phyloP scores from a whole-genome alignment of 2,329 filamentous ascomycete species.

The Neodidymelliopsis sp. region DNA sequence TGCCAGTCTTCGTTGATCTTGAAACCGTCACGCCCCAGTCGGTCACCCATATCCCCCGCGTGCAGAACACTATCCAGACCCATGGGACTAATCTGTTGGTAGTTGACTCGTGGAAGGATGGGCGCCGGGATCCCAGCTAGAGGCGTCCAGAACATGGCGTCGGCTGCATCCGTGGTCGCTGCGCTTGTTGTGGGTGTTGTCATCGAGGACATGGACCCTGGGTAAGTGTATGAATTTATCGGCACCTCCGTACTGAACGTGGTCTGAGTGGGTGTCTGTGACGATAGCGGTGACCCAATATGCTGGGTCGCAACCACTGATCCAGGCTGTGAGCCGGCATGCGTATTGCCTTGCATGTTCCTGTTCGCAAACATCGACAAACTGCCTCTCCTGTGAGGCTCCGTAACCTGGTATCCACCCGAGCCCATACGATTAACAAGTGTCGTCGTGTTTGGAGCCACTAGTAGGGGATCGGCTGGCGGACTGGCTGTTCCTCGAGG shows the following conservation, averaged over 20 bases:
- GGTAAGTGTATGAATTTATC: slow-evolving; percentile 25
- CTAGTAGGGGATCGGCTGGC: slow-evolving; percentile 27
- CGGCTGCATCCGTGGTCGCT: slow-evolving; percentile 25
- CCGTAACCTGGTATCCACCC: slow-evolving; percentile 10
- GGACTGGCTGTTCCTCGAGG: slow-evolving; percentile 28
- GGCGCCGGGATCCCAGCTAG: slow-evolving; percentile 52
- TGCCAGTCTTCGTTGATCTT: slow-evolving; percentile 39
- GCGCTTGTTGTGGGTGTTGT: slow-evolving; percentile 19
- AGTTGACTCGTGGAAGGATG: slow-evolving; percentile 38
- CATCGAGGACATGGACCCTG: slow-evolving; percentile 25
- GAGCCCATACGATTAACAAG: slow-evolving; percentile 19
- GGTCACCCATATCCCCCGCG: slow-evolving; percentile 38
- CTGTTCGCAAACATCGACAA: slow-evolving; percentile 41
- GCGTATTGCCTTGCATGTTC: slow-evolving; percentile 27
- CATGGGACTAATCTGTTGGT: slow-evolving; percentile 43
- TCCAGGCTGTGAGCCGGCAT: slow-evolving; percentile 22
- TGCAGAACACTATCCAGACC: slow-evolving; percentile 45
- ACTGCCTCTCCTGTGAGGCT: slow-evolving; percentile 33
- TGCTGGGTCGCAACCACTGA: slow-evolving; percentile 26
- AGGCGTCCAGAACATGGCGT: slow-evolving; percentile 48
- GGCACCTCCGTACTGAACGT: slow-evolving; percentile 20
- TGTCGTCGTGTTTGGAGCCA: slow-evolving; percentile 22
- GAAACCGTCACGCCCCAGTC: slow-evolving; percentile 46
- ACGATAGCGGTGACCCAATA: slow-evolving; percentile 23
- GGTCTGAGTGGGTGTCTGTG: slow-evolving; percentile 19